Evolutionary conservation across 306 rosid genomes (phyloP), one percentile per base, ranked within the genome.

Genomic region (Nissolia schottii): DNA sequence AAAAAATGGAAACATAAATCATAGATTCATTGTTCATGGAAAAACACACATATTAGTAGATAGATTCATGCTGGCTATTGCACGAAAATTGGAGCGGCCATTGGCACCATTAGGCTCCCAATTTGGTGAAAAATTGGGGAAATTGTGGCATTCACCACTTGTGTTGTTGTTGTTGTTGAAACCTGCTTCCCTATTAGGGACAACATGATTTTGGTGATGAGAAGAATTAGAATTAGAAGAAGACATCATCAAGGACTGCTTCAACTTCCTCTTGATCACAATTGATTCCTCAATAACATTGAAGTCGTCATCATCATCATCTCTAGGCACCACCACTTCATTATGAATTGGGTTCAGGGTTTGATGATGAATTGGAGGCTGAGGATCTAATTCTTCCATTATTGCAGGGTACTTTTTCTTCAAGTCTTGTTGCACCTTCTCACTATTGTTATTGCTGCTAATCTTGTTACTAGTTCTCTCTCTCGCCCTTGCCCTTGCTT

Each of bases 401-500:
- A n/a, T 64, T 45, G 19, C 60, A 64, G 81, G 75, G 53, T 54
- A 74, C 24, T 60, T 80, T 70, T 78, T 70, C 38, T 55, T 75
- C 60, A 69, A 45, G 7, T 58, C 54, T 57, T 51, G n/a, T n/a
- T n/a, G 41, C 35, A 70, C 56, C 29, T 24, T 72, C 18, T 12
- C 56, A 13, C 18, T 24, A 28, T 28, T 41, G 57, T 15, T 45
- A 11, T 14, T 65, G 41, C 25, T 50, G 64, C 73, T 43, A 82
- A 70, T 58, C 79, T 87, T 92, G 70, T 67, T 81, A 27, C 72
- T 86, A 0, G 96, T 80, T 73, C 94, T 89, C 70, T 84, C 90
- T 31, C 92, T 83, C 14, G 94, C 92, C 67, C 94, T 88, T 9
- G 87, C 93, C 46, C 96, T 84, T 28, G 96, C 94, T 57, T 81